These are phyloP conservation scores for Micractinium sp. DNA, from an alignment of 139 green algal genomes.

Conservation along the genomic window DNA sequence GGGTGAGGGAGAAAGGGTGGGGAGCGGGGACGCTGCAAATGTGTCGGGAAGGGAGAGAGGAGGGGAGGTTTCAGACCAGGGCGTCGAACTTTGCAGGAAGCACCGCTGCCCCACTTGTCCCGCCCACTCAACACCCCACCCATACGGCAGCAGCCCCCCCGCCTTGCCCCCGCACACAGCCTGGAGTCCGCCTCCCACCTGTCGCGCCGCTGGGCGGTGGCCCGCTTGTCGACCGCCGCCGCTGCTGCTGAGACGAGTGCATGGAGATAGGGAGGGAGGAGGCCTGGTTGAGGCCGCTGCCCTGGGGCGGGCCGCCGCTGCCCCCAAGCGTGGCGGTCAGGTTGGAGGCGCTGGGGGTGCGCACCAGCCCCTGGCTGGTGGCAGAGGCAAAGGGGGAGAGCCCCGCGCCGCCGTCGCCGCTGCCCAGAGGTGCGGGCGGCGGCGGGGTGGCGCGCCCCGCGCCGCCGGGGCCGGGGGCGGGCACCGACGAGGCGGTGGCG, in stretches of 20 bases:
- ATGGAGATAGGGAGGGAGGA: not conserved
- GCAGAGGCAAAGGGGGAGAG: constrained; percentile 11
- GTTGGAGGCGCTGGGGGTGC: constrained; percentile 3
- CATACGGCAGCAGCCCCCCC: too few species aligned
- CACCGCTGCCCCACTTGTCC: too few species aligned
- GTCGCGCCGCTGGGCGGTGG: not conserved
- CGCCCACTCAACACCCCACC: too few species aligned
- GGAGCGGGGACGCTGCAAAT: too few species aligned
- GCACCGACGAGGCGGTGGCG: not conserved
- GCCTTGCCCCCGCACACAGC: not conserved
- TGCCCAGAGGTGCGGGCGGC: not conserved
- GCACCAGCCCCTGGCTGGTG: constrained; percentile 6
- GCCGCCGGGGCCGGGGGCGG: not conserved
- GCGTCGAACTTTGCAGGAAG: too few species aligned
- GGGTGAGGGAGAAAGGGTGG: too few species aligned
- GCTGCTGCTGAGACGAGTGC: not conserved
- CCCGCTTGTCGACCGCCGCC: not conserved
- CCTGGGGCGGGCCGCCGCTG: not conserved
- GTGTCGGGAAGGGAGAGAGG: too few species aligned
- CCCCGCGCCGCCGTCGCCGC: not conserved
- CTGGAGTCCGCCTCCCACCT: not conserved
- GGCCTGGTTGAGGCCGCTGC: not conserved
- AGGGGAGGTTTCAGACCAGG: too few species aligned
- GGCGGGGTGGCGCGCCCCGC: not conserved
- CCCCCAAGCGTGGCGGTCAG: not conserved